Percentiles rank a stretch among this genome's conserved stretches.
These are phyloP conservation scores for Cystobasidium sp. DNA, from an alignment of 1,284 basidiomycete species.

Conservation along the genomic window DNA sequence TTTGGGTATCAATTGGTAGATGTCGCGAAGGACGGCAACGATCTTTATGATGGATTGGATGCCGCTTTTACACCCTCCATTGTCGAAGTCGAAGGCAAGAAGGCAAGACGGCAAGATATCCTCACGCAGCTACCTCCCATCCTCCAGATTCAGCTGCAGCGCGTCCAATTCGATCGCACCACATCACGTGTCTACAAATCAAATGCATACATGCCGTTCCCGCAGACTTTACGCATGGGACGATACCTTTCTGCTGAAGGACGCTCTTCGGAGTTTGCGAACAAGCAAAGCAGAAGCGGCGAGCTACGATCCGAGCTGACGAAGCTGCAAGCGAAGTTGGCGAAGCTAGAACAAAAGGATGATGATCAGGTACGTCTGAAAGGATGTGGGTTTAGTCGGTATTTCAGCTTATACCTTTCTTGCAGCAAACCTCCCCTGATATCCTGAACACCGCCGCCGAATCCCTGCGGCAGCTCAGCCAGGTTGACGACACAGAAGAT, in stretches of 20 bases:
- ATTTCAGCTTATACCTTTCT: no score
- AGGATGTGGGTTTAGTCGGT: not conserved
- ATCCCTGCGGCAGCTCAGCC: conserved; percentile 12
- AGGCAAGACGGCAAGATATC: conserved; percentile 83
- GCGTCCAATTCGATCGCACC: conserved; percentile 94
- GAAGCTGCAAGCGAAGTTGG: conserved; percentile 68
- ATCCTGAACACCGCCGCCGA: conserved; percentile 9
- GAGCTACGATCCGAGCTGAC: conserved; percentile 70
- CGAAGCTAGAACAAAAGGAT: conserved; percentile 70
- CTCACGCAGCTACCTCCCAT: conserved; percentile 85
- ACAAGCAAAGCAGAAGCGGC: conserved; percentile 72
- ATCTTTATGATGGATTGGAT: conserved; percentile 91
- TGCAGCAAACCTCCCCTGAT: not conserved
- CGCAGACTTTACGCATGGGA: conserved; percentile 84
- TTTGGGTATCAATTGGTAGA: conserved; percentile 95
- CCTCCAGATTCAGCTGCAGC: conserved; percentile 93
- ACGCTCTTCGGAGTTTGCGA: conserved; percentile 62
- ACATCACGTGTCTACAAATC: conserved; percentile 89
- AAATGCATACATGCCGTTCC: conserved; percentile 91
- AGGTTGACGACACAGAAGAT: conserved; percentile 19
- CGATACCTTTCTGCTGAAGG: conserved; percentile 76
- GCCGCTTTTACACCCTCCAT: conserved; percentile 83
- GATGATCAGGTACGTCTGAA: conserved; percentile 58
- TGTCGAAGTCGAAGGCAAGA: conserved; percentile 84
- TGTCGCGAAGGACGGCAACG: conserved; percentile 78